Evolutionary conservation across 257 asterid genomes (phyloP), one percentile per base, ranked within the genome.

Genomic region (Nicotiana tomentosiformis): DNA sequence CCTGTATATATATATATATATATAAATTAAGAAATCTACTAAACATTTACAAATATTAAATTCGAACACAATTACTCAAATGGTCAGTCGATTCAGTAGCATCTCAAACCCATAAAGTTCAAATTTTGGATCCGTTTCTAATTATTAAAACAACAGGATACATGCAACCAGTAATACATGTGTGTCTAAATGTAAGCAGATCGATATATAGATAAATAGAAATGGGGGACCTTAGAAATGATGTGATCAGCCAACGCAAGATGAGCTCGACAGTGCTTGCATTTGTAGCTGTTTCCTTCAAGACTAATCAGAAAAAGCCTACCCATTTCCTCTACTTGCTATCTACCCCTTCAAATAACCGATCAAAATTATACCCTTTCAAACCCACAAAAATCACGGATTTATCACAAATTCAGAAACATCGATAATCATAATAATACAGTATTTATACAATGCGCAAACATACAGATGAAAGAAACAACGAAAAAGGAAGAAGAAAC

Each of bases 251-350:
- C 46, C 79, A 72, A 53, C 4, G 85, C 74, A 1, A 82, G 39
- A 82, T 82, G 82, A 18, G 85, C 30, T 76, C 62, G 56, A 53
- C 85, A 82, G 66, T 82, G 53, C 60, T 68, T 82, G 84, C 84
- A 70, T 55, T 35, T 69, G 29, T 82, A 69, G 37, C 37, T 37
- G 51, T 11, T 60, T 20, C 84, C 85, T 57, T 82, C 81, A 74
- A 82, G 81, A 29, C 62, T 82, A 10, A 60, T 29, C 77, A 62
- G 66, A 74, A 60, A 82, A 16, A 78, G 84, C 60, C 84, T 56
- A 61, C 84, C 84, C 84, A 82, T 82, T 8, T 49, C 29, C 62
- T 76, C 80, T 7, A 49, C 15, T 76, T 72, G 35, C 61, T 46
- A 72, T 46, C 10, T 10, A 69, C 77, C 57, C 77, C 57, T 69